Base-by-base conservation (phyloP, 1,139 yeast genomes). In the Taiozyma sp. region DNA sequence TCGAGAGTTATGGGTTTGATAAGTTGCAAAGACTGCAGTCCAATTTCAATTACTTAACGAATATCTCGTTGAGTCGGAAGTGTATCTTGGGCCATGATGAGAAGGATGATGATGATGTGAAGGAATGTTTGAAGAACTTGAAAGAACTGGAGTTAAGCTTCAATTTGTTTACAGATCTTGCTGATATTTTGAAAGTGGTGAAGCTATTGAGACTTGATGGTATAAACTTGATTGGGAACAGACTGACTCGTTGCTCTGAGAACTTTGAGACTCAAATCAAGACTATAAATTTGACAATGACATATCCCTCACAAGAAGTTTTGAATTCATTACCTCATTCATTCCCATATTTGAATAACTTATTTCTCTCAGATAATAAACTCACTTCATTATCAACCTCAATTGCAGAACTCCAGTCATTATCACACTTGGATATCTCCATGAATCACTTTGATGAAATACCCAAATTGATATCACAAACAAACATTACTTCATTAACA, bases 1-100 rank as follows among this genome's bases (percentile, higher is more conserved):
- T 82, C 14, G 84, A 87, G 60, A 75, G 79, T 39, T 78, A 71
- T 53, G 96, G 96, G 1, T 83, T 87, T 63, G 84, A 80, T 23
- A 76, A 79, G 57, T 67, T 83, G 45, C 74, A 77, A 49, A 52
- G 59, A 23, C 63, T 74, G 12, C 85, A 83, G 55, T 67, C 79
- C 1, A 70, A 83, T 53, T 75, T 81, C 46, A 60, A 60, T 5
- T 65, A 70, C 22, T 67, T 88, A 48, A 61, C 57, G n/a, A 70
- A 76, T 7, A 70, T 84, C 0, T 76, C 89, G 0, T 65, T 88
- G 46, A 78, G 78, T 46, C 66, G 72, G 43, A 67, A 73, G 53
- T 48, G 62, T 12, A 65, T 80, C 8, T 43, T 52, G 51, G 49
- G 66, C 19, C 54, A 62, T 38, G 38, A 24, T 13, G 39, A 39